Conservation (phyloP, 192 early-diverging fungal species). For the Paraglomus occultum region DNA sequence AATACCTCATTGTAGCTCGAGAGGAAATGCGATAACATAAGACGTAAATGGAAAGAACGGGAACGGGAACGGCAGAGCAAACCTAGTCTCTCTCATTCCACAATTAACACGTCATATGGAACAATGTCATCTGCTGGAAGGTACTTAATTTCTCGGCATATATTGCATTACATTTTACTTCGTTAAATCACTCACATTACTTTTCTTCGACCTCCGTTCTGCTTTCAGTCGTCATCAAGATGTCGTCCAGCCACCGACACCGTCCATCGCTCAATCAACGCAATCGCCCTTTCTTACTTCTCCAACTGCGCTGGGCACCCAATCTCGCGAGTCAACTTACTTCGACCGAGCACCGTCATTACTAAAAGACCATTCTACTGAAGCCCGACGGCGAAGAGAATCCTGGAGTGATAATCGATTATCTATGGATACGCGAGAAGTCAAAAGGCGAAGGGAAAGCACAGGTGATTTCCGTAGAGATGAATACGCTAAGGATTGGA, state of each 20-base stretch:
- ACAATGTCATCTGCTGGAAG: no score
- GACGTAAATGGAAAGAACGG: constrained; percentile 2
- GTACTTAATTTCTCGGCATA: not conserved
- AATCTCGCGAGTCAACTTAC: not conserved
- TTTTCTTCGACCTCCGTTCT: not conserved
- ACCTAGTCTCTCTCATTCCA: not conserved
- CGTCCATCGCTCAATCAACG: not conserved
- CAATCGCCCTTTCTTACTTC: not conserved
- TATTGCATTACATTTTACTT: not conserved
- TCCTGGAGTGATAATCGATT: no score
- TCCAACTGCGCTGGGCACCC: not conserved
- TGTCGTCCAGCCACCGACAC: not conserved
- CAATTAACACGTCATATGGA: not conserved
- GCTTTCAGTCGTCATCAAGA: not conserved
- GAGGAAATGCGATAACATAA: not conserved
- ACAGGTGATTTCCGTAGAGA: no score
- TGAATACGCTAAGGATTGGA: no score
- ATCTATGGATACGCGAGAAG: no score
- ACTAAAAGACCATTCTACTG: no score
- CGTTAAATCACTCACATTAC: not conserved
- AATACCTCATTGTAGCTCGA: not conserved
- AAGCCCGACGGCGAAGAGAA: no score
- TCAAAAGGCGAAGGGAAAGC: no score
- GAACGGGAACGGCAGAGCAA: not conserved
- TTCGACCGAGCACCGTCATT: not conserved